A percentile compares a stretch with the other conserved stretches of the same genome.
Evolutionary conservation across 1,284 basidiomycete genomes (phyloP).

Genomic region (Dichomitus squalens): DNA sequence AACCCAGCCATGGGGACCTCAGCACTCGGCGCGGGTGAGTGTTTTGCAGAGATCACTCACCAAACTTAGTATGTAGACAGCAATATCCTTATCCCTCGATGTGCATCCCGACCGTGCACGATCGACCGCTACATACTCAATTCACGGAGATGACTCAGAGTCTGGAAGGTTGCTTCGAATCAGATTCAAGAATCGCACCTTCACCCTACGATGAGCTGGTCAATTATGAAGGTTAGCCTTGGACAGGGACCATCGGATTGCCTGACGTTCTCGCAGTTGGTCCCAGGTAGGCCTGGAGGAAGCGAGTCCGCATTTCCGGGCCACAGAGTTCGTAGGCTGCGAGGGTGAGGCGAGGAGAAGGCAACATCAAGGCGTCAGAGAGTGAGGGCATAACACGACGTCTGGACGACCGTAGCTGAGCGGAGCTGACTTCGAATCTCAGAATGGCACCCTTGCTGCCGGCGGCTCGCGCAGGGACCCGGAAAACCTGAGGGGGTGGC

Average conservation of each 20-base stretch:
- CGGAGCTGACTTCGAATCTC: neutral
- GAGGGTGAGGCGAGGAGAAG: too few relatives aligned
- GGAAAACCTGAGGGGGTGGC: neutral
- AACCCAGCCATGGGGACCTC: neutral
- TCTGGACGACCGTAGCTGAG: neutral
- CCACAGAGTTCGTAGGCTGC: too few relatives aligned
- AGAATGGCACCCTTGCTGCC: constrained; percentile 3
- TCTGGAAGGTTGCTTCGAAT: too few relatives aligned
- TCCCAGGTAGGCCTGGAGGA: too few relatives aligned
- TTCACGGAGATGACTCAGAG: too few relatives aligned
- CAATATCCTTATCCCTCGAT: neutral
- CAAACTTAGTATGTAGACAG: neutral
- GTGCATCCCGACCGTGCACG: too few relatives aligned
- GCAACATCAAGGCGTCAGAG: neutral
- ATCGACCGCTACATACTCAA: neutral
- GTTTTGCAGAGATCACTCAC: neutral
- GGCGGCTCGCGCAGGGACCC: neutral
- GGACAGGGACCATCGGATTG: too few relatives aligned
- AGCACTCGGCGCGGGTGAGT: neutral
- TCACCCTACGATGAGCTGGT: too few relatives aligned
- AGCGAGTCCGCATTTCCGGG: too few relatives aligned
- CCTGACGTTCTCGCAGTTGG: too few relatives aligned
- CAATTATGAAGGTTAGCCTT: too few relatives aligned
- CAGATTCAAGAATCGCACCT: too few relatives aligned
- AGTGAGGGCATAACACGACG: neutral